A percentile compares a stretch with the other conserved stretches of the same genome.
Conservation (phyloP, 805 yeast genomes). For the Geotrichum ghanense region DNA sequence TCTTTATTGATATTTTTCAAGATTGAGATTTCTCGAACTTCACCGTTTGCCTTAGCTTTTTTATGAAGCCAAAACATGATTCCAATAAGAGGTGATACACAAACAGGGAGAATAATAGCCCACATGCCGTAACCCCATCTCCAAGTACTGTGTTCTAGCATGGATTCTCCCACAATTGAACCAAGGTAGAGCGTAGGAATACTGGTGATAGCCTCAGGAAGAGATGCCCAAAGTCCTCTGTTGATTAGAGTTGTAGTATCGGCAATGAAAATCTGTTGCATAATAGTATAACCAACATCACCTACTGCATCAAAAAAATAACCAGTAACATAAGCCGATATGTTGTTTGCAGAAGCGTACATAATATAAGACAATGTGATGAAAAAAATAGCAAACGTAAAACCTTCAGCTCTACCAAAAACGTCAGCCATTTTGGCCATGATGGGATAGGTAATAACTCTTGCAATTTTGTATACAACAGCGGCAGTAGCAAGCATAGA, state of each 20-base stretch:
- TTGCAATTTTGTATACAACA: constrained; percentile 30
- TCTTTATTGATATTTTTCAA: constrained; percentile 1
- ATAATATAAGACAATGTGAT: constrained; percentile 29
- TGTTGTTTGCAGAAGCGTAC: constrained; percentile 28
- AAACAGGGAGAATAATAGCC: constrained; percentile 34
- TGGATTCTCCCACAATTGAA: constrained; percentile 30
- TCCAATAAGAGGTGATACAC: constrained; percentile 19
- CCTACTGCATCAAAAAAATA: constrained; percentile 30
- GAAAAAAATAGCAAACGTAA: constrained; percentile 23
- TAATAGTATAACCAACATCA: constrained; percentile 26
- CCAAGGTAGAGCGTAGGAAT: constrained; percentile 29
- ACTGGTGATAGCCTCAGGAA: constrained; percentile 25
- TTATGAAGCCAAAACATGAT: constrained; percentile 13
- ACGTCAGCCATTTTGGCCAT: constrained; percentile 33
- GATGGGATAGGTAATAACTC: constrained; percentile 29
- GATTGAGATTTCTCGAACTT: constrained; percentile 6
- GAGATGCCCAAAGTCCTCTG: constrained; percentile 28
- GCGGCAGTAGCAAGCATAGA: constrained; percentile 31
- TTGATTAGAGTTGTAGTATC: constrained; percentile 31
- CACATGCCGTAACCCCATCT: constrained; percentile 45
- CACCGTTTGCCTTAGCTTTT: constrained; percentile 10
- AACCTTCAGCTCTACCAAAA: constrained; percentile 31
- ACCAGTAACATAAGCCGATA: constrained; percentile 29
- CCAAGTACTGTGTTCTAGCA: constrained; percentile 31
- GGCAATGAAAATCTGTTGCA: constrained; percentile 26